phyloP scores from a whole-genome alignment of 1,284 basidiomycete species.

The Abortiporus biennis region DNA sequence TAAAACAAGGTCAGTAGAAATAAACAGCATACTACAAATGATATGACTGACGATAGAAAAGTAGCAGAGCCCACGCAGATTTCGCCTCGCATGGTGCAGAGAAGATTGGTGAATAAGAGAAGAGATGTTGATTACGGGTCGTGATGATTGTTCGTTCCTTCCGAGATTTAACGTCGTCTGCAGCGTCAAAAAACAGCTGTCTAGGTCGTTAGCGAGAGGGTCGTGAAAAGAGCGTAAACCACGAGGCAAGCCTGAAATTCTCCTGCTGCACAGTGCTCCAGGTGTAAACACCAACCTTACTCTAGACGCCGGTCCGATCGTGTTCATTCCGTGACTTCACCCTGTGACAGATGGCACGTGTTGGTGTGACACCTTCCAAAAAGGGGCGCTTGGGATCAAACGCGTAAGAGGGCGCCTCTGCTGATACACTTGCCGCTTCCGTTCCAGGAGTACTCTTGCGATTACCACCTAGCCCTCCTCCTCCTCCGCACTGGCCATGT shows the following conservation, averaged over 20 bases:
- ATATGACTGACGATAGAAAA: conserved; percentile 53
- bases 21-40: conserved; percentile 9
- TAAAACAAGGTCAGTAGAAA: conserved; percentile 16
- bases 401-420: neutral
- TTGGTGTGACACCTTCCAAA: neutral
- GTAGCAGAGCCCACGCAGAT: conserved; percentile 63
- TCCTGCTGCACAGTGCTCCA: no score
- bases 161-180: no score
- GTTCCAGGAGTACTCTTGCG: neutral
- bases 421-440: no score
- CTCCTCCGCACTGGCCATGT: conserved; percentile 1
- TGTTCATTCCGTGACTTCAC: neutral
- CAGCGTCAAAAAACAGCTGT: no score
- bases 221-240: conserved; percentile 4
- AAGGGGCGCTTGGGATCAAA: neutral
- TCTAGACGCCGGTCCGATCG: neutral
- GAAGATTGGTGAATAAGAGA: conserved; percentile 3
- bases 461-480: neutral
- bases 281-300: no score
- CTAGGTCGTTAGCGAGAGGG: no score
- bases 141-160: no score
- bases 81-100: conserved; percentile 55
- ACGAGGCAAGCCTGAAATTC: conserved; percentile 2
- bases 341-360: neutral
- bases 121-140: conserved; percentile 6